Conservation (phyloP, 768 basidiomycete species). For the Leccinum uliginosum region DNA sequence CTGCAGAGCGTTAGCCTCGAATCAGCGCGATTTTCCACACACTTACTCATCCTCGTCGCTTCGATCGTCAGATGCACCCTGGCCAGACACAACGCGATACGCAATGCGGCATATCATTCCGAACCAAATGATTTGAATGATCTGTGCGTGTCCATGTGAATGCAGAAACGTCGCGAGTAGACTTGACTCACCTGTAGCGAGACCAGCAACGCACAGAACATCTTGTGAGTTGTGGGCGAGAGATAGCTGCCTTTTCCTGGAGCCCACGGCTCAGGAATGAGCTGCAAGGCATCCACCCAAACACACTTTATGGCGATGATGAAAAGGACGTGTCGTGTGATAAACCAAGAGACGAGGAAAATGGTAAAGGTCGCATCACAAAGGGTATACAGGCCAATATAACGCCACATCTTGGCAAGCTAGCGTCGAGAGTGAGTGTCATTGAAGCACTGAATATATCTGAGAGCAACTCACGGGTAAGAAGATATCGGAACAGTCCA, state of each 20-base stretch:
- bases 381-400: conserved; percentile 59
- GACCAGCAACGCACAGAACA: conserved; percentile 54
- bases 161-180: background rate
- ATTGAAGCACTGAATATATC: background rate
- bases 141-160: conserved; percentile 34
- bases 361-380: conserved; percentile 74
- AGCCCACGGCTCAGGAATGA: conserved; percentile 55
- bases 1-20: conserved; percentile 9
- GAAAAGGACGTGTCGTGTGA: conserved; percentile 86
- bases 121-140: conserved; percentile 83
- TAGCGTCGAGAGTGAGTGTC: conserved; percentile 28
- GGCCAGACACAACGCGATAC: conserved; percentile 70
- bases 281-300: conserved; percentile 44
- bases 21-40: background rate
- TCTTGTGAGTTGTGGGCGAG: conserved; percentile 38
- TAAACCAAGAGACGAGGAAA: conserved; percentile 88
- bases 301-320: conserved; percentile 61
- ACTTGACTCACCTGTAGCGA: conserved; percentile 51
- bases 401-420: conserved; percentile 93
- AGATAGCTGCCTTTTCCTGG: conserved; percentile 54
- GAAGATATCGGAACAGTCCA: conserved; percentile 94
- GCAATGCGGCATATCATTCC: conserved; percentile 79
- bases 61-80: conserved; percentile 76
- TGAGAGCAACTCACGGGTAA: conserved; percentile 62
- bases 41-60: conserved; percentile 77